phyloP scores from a whole-genome alignment of 2,329 filamentous ascomycete species.

The Aspergillus intermedius region DNA sequence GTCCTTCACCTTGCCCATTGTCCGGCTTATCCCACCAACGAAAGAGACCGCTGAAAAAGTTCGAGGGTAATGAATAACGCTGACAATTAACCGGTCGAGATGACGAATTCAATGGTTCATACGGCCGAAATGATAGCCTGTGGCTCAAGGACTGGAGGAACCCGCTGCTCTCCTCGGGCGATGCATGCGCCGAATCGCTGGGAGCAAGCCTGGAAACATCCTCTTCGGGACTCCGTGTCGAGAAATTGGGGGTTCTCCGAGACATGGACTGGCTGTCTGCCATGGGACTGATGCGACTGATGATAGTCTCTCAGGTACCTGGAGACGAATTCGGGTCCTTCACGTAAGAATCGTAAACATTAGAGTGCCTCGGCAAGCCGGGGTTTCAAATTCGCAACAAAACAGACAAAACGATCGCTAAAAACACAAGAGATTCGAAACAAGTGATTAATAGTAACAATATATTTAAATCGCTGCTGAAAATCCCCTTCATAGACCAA shows the following conservation, averaged over 20 bases:
- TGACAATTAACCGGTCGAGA: slow-evolving; percentile 9
- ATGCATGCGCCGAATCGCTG: slow-evolving; percentile 18
- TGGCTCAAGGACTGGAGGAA: slow-evolving; percentile 16
- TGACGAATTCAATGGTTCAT: slow-evolving; percentile 6
- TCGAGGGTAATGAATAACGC: slow-evolving; percentile 14
- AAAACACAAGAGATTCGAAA: background rate
- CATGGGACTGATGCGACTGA: background rate
- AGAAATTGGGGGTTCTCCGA: slow-evolving; percentile 34
- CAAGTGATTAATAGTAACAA: background rate
- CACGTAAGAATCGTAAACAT: background rate
- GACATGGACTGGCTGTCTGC: slow-evolving; percentile 17
- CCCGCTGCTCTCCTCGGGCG: slow-evolving; percentile 16
- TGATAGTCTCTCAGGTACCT: background rate
- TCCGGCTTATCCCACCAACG: slow-evolving; percentile 18
- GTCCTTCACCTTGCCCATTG: slow-evolving; percentile 5
- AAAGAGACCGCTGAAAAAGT: slow-evolving; percentile 19
- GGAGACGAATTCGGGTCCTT: background rate
- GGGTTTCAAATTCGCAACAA: background rate
- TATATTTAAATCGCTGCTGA: no score
- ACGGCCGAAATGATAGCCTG: slow-evolving; percentile 6
- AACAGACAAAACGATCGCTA: background rate
- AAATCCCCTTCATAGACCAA: no score
- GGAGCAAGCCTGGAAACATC: slow-evolving; percentile 32
- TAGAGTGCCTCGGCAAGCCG: background rate
- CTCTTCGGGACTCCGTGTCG: slow-evolving; percentile 32